A percentile compares a stretch with the other conserved stretches of the same genome.
phyloP scores from a whole-genome alignment of 257 asterid genomes.

The Penstemon eatonii region DNA sequence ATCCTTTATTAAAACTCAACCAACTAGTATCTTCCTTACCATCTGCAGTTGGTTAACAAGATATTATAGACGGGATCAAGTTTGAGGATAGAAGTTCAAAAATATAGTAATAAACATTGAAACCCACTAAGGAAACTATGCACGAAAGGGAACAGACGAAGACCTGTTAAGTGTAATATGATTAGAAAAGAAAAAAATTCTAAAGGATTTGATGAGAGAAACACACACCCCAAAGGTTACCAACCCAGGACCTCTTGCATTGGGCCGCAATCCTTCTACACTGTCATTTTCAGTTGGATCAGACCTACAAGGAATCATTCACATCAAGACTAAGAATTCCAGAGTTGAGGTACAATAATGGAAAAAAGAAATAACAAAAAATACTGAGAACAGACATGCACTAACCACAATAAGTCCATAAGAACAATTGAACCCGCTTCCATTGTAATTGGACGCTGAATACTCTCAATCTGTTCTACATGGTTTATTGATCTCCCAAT shows the following conservation, averaged over 20 bases:
- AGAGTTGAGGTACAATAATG: too few species aligned
- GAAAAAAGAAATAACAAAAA: conserved; percentile 2
- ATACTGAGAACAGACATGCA: conserved; percentile 19
- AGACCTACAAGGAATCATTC: conserved; percentile 59
- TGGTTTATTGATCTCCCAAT: conserved; percentile 99
- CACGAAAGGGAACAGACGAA: not conserved
- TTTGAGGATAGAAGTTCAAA: not conserved
- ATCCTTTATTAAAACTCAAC: not conserved
- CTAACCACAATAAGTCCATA: conserved; percentile 92
- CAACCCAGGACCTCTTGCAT: conserved; percentile 99
- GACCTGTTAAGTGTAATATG: not conserved
- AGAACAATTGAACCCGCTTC: conserved; percentile 98
- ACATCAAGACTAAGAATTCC: conserved; percentile 18
- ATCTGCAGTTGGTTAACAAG: not conserved
- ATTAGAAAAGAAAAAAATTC: not conserved
- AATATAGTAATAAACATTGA: not conserved
- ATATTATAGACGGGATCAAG: not conserved
- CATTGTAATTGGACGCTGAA: conserved; percentile 97
- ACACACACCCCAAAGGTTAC: conserved; percentile 95
- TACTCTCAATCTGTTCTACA: conserved; percentile 84
- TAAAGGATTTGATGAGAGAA: conserved; percentile 11
- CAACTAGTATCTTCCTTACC: not conserved
- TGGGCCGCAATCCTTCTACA: conserved; percentile 96
- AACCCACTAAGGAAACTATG: not conserved
- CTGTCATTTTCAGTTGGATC: conserved; percentile 99